phyloP scores from a whole-genome alignment of 1,284 basidiomycete genomes.

The Trametes polyzona region DNA sequence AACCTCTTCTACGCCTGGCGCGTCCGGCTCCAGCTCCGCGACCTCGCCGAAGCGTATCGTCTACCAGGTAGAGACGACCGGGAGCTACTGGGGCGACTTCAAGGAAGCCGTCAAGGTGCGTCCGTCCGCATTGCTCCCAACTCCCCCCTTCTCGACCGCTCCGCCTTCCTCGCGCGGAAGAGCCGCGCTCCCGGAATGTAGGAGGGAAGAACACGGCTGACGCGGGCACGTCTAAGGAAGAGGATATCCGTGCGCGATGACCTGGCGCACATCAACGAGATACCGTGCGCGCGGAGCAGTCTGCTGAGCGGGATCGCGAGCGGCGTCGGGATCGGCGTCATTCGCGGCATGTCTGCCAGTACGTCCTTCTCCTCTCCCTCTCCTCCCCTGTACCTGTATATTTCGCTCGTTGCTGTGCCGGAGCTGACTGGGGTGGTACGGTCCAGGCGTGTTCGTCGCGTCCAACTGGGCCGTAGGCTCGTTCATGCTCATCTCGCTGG shows the following conservation, averaged over 20 bases:
- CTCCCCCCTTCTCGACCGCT: too few species aligned
- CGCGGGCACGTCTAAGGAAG: slow-evolving; percentile 42
- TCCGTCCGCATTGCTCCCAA: too few species aligned
- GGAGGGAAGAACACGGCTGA: slow-evolving; percentile 6
- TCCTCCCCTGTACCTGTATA: neutral
- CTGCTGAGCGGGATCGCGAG: slow-evolving; percentile 57
- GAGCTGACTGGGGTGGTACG: neutral
- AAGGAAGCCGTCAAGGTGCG: slow-evolving; percentile 50
- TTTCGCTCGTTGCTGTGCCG: too few species aligned
- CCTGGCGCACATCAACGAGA: slow-evolving; percentile 51
- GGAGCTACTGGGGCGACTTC: slow-evolving; percentile 46
- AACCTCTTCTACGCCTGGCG: neutral
- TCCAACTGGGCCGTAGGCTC: slow-evolving; percentile 62
- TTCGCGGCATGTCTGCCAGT: slow-evolving; percentile 60
- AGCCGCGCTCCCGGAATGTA: slow-evolving; percentile 13
- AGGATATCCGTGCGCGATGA: slow-evolving; percentile 51
- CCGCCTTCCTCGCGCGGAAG: too few species aligned
- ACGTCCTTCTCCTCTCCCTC: slow-evolving; percentile 25
- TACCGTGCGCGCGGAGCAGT: slow-evolving; percentile 64
- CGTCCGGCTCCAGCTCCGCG: slow-evolving; percentile 4
- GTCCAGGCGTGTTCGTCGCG: slow-evolving; percentile 47
- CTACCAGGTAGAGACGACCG: slow-evolving; percentile 49
- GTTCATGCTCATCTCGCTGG: slow-evolving; percentile 53
- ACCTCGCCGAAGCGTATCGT: slow-evolving; percentile 33
- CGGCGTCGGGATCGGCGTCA: slow-evolving; percentile 57